Conservation (phyloP, 148 eudicot species). For the Spergularia marina region DNA sequence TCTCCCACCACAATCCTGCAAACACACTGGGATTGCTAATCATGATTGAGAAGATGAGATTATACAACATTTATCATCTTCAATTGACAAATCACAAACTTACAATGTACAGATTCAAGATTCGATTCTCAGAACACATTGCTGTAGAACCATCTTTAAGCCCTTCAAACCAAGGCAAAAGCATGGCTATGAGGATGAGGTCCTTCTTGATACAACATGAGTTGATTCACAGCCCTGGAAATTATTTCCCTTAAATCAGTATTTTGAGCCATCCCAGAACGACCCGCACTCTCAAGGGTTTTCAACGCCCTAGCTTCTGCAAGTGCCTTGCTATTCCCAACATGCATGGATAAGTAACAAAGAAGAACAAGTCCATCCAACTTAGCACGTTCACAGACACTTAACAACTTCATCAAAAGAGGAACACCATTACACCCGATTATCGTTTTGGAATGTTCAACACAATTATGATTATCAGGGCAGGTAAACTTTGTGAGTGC, state of each 20-base stretch:
- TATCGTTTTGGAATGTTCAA: slow-evolving; percentile 64
- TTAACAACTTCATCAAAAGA: slow-evolving; percentile 49
- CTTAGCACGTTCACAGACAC: slow-evolving; percentile 41
- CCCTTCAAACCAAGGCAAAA: slow-evolving; percentile 37
- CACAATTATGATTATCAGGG: slow-evolving; percentile 55
- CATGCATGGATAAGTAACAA: slow-evolving; percentile 58
- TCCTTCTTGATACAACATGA: slow-evolving; percentile 61
- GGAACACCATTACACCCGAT: slow-evolving; percentile 62
- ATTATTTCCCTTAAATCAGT: slow-evolving; percentile 50
- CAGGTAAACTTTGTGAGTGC: slow-evolving; percentile 60
- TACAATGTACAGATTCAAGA: slow-evolving; percentile 24
- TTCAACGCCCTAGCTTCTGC: slow-evolving; percentile 59
- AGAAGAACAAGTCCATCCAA: slow-evolving; percentile 51
- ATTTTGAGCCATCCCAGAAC: slow-evolving; percentile 48
- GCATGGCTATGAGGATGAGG: slow-evolving; percentile 42
- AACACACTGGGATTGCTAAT: slow-evolving; percentile 13
- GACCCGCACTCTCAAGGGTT: slow-evolving; percentile 52
- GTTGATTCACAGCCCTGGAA: slow-evolving; percentile 54
- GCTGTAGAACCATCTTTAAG: background rate
- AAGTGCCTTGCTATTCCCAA: slow-evolving; percentile 64
- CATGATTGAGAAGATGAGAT: background rate
- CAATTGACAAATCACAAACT: slow-evolving; percentile 4
- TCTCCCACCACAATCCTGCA: background rate
- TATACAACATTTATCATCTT: slow-evolving; percentile 13
- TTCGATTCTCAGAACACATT: background rate